Base-by-base conservation (phyloP, 2,329 filamentous ascomycete genomes). In the Penicillium hordei region DNA sequence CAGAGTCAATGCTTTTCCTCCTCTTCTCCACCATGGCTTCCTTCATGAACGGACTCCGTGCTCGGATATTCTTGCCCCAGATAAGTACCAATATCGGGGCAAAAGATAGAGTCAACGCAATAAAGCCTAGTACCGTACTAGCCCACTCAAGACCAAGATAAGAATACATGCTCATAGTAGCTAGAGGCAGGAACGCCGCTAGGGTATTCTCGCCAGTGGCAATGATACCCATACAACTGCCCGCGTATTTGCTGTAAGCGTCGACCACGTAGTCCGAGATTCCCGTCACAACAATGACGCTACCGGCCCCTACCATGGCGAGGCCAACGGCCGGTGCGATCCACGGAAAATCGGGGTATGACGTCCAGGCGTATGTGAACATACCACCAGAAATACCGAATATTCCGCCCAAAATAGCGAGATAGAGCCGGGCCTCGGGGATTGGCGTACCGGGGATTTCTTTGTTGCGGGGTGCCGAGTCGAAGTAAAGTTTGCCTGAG, bases 211-310 rank as follows among this genome's bases (percentile, higher is more conserved):
- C 72, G 2, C 78, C 71, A 0, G 80, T 71, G 0, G 75, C 78
- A 17, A 78, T 77, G 4, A 78, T 78, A 2, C 75, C 76, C 1
- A 80, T 69, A 1, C 78, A 76, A 17, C 77, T 80, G 0, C 74
- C 79, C 4, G 80, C 79, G 57, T 79, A 80, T 27, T 77, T 73
- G 21, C 76, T 74, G 57, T 82, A 82, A 0, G 80, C 76, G 62
- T 82, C 79, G 4, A 75, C 75, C n/a, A 79, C 70, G 52, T 81
- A 81, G 68, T 82, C 81, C 0, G 78, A 74, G 5, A 78, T 78
- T 13, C 78, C 78, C 21, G 81, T 72, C 50, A 78, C 74, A 6
- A 80, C 80, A 19, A 74, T 68, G 3, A 75, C 73, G 4, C 78
- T 78, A 17, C 71, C 75, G 7, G 74, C 66, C 0, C 78, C 78